Percentiles rank a stretch among this genome's conserved stretches.
phyloP scores from a whole-genome alignment of 2,329 filamentous ascomycete genomes.

The Aspergillus hiratsukae region DNA sequence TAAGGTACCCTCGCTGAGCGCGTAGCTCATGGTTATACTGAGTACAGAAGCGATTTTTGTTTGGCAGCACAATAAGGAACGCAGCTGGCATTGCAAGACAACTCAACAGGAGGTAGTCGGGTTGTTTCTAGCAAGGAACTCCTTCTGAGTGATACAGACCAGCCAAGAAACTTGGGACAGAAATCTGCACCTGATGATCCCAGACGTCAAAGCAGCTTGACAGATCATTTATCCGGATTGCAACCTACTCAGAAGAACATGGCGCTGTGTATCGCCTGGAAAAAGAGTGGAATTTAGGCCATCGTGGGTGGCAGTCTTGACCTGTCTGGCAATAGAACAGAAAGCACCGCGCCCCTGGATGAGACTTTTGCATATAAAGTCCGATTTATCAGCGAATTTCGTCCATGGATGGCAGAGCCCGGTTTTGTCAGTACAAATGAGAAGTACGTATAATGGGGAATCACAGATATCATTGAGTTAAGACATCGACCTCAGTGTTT shows the following conservation, averaged over 20 bases:
- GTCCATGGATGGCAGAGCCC: neutral
- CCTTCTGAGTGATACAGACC: neutral
- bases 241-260: neutral
- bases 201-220: neutral
- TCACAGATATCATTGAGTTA: constrained; percentile 58
- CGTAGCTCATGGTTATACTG: neutral
- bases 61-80: constrained; percentile 29
- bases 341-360: neutral
- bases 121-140: neutral
- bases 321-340: too few relatives aligned
- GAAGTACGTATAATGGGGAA: neutral
- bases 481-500: constrained; percentile 50
- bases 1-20: neutral
- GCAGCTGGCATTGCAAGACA: neutral
- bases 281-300: neutral
- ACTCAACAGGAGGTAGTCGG: neutral
- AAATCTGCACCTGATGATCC: neutral
- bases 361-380: neutral
- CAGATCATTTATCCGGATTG: neutral
- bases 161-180: neutral
- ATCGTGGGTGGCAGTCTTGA: too few relatives aligned
- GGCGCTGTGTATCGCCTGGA: neutral
- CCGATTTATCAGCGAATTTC: neutral
- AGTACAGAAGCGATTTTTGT: neutral
- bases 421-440: neutral